Evolutionary conservation across 2,329 filamentous ascomycete genomes (phyloP).

Genomic region (Fusarium phyllophilum): DNA sequence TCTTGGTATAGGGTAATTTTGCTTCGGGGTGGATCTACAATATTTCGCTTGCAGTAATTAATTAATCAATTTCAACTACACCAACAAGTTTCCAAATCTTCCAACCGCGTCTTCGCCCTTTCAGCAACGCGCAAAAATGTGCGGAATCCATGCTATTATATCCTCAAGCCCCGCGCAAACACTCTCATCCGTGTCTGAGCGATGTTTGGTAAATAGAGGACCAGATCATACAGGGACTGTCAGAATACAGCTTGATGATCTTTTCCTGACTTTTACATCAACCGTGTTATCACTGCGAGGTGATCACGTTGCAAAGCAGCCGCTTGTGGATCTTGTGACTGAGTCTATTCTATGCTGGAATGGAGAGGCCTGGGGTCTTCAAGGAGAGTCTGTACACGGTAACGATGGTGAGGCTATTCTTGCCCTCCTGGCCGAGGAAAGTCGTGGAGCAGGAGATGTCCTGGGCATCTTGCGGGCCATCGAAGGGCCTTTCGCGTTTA

Average conservation of each 20-base stretch:
- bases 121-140: slow-evolving; percentile 57
- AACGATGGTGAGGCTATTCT: slow-evolving; percentile 85
- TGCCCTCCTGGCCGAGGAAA: slow-evolving; percentile 62
- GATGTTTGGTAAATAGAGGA: slow-evolving; percentile 64
- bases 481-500: slow-evolving; percentile 88
- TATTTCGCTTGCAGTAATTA: slow-evolving; percentile 8
- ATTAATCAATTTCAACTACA: background rate
- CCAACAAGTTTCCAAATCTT: background rate
- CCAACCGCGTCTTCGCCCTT: slow-evolving; percentile 11
- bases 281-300: slow-evolving; percentile 94
- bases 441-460: slow-evolving; percentile 47
- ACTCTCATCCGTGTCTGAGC: slow-evolving; percentile 51
- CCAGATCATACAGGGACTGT: slow-evolving; percentile 66
- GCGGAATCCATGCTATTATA: slow-evolving; percentile 68
- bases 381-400: slow-evolving; percentile 65
- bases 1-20: slow-evolving; percentile 2
- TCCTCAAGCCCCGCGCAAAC: slow-evolving; percentile 47
- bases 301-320: slow-evolving; percentile 75
- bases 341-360: slow-evolving; percentile 92
- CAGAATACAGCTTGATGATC: slow-evolving; percentile 44
- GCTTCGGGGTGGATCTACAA: slow-evolving; percentile 1
- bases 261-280: slow-evolving; percentile 74
- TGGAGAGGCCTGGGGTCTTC: slow-evolving; percentile 90
- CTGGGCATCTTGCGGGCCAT: slow-evolving; percentile 68
- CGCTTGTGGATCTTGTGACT: slow-evolving; percentile 67